Evolutionary conservation across 225 moss, liverwort and hornwort species (phyloP).

Genomic region (Physcomitrium patens): DNA sequence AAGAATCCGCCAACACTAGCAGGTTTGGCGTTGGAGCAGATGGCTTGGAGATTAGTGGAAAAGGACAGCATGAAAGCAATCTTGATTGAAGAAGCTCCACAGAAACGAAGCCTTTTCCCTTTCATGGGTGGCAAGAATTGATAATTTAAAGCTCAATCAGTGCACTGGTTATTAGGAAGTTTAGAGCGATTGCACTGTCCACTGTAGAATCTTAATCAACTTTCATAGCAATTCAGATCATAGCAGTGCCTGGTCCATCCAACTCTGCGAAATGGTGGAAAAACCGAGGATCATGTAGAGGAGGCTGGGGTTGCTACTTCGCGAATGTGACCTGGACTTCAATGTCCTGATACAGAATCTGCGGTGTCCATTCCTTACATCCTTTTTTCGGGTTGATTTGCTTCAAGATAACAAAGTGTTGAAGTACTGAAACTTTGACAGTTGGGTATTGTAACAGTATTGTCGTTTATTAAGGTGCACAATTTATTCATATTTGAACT

Average conservation of each 20-base stretch:
- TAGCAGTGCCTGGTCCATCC: slow-evolving; percentile 26
- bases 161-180: slow-evolving; percentile 9
- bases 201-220: slow-evolving; percentile 22
- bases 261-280: slow-evolving; percentile 9
- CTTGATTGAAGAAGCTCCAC: slow-evolving; percentile 83
- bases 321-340: slow-evolving; percentile 14
- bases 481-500: no score
- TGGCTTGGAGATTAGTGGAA: slow-evolving; percentile 97
- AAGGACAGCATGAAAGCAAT: slow-evolving; percentile 99
- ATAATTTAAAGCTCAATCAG: slow-evolving; percentile 21
- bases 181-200: slow-evolving; percentile 4
- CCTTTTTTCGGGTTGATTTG: slow-evolving; percentile 21
- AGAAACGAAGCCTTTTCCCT: slow-evolving; percentile 76
- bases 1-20: slow-evolving; percentile 97
- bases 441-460: no score
- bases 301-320: slow-evolving; percentile 24
- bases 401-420: slow-evolving; percentile 35
- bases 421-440: background rate
- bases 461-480: no score
- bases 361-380: slow-evolving; percentile 4
- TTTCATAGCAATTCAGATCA: slow-evolving; percentile 26
- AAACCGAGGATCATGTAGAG: slow-evolving; percentile 19
- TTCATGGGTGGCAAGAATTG: slow-evolving; percentile 64
- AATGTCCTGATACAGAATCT: slow-evolving; percentile 24
- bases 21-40: slow-evolving; percentile 95